These are phyloP conservation scores for Reutealis trisperma DNA, from an alignment of 345 rosid genomes.

Conservation along the genomic window DNA sequence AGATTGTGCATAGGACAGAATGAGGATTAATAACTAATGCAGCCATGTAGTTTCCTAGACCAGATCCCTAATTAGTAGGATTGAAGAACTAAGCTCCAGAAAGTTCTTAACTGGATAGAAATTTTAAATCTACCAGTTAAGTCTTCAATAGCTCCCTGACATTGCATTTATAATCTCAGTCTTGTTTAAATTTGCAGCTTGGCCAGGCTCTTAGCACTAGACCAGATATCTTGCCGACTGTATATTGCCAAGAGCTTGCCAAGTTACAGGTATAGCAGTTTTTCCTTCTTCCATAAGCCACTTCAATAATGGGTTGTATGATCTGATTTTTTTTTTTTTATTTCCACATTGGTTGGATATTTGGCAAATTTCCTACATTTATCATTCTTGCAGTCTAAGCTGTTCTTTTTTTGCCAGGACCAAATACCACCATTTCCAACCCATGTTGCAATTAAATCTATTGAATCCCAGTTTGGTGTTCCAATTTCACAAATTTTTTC, in stretches of 20 bases:
- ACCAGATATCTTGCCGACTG: conserved; percentile 78
- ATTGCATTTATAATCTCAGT: not conserved
- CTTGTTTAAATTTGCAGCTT: conserved; percentile 52
- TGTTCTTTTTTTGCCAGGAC: conserved; percentile 54
- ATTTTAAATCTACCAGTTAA: not conserved
- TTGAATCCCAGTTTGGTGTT: conserved; percentile 77
- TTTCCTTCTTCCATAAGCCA: conserved; percentile 13
- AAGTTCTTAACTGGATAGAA: conserved; percentile 12
- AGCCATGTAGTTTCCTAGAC: not conserved
- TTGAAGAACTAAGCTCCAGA: conserved; percentile 6
- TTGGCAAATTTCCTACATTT: conserved; percentile 2
- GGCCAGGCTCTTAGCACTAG: conserved; percentile 98
- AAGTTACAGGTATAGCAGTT: conserved; percentile 68
- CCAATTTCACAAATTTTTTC: conserved; percentile 73
- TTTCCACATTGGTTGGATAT: not conserved
- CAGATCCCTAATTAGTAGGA: not conserved
- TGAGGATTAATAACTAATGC: not conserved
- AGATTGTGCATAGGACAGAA: not conserved
- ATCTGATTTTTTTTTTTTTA: conserved; percentile 5
- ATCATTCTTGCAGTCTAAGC: conserved; percentile 10
- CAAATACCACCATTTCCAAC: conserved; percentile 95
- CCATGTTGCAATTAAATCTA: conserved; percentile 66
- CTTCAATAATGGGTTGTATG: conserved; percentile 2
- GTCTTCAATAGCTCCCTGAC: not conserved
- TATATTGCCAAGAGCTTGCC: conserved; percentile 91